Conservation (phyloP, 2,329 filamentous ascomycete genomes). For the Penicillium sp. region DNA sequence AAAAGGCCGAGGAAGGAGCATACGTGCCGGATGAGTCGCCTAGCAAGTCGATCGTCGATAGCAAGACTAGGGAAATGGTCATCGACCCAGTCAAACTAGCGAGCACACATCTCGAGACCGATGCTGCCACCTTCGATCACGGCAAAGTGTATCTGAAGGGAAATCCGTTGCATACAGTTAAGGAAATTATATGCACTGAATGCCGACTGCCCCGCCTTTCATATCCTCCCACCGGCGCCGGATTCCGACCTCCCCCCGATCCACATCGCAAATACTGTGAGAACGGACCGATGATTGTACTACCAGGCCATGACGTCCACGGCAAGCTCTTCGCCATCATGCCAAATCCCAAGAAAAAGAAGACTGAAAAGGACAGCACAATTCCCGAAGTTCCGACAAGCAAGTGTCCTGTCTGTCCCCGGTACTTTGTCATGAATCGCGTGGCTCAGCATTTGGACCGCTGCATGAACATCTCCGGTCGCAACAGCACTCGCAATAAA, state of each 20-base stretch:
- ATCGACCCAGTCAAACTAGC: slow-evolving; percentile 38
- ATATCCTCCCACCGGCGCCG: slow-evolving; percentile 56
- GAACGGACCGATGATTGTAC: slow-evolving; percentile 58
- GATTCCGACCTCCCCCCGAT: slow-evolving; percentile 49
- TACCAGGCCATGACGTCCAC: slow-evolving; percentile 62
- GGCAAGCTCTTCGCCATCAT: slow-evolving; percentile 50
- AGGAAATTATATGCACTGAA: slow-evolving; percentile 60
- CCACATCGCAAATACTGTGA: slow-evolving; percentile 59
- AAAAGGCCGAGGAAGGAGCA: slow-evolving; percentile 45
- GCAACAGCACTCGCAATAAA: slow-evolving; percentile 48
- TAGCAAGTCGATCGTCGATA: slow-evolving; percentile 31
- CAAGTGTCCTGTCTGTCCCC: slow-evolving; percentile 60
- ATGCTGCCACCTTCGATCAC: slow-evolving; percentile 54
- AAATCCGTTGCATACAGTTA: slow-evolving; percentile 59
- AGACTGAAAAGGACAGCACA: slow-evolving; percentile 27
- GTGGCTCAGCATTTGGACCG: slow-evolving; percentile 63
- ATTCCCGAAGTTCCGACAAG: slow-evolving; percentile 39
- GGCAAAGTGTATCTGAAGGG: slow-evolving; percentile 56
- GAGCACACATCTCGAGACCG: slow-evolving; percentile 47
- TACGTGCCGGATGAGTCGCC: slow-evolving; percentile 31
- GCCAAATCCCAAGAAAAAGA: slow-evolving; percentile 49
- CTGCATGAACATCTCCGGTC: slow-evolving; percentile 58
- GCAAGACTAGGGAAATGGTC: slow-evolving; percentile 31
- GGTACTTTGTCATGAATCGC: slow-evolving; percentile 60
- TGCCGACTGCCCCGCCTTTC: slow-evolving; percentile 61